A percentile compares a stretch with the other conserved stretches of the same genome.
phyloP scores from a whole-genome alignment of 331 rosid genomes.

The Stylosanthes scabra region DNA sequence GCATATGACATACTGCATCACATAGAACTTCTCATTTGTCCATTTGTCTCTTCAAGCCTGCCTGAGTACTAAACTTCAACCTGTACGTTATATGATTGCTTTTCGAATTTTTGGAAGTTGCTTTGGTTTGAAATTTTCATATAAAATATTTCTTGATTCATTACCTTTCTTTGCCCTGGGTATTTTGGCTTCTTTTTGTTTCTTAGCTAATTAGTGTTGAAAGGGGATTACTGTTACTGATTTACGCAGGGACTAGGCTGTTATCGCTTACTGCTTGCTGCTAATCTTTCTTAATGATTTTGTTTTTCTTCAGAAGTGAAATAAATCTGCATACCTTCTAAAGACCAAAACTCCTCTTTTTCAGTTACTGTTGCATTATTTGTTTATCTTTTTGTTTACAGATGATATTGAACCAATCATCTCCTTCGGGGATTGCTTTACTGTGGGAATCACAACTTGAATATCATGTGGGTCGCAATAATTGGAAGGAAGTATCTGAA shows the following conservation, averaged over 20 bases:
- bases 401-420: conserved; percentile 80
- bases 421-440: conserved; percentile 58
- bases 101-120: too few species aligned
- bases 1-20: too few species aligned
- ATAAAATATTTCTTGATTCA: too few species aligned
- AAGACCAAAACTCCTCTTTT: neutral
- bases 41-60: too few species aligned
- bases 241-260: neutral
- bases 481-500: conserved; percentile 79
- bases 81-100: too few species aligned
- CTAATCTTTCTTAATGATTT: neutral
- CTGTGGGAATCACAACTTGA: conserved; percentile 97
- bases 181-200: neutral
- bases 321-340: conserved; percentile 4
- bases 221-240: neutral
- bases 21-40: too few species aligned
- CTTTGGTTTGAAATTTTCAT: too few species aligned
- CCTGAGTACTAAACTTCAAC: too few species aligned
- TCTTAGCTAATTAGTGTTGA: neutral
- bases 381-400: conserved; percentile 49
- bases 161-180: too few species aligned
- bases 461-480: conserved; percentile 68
- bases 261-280: neutral
- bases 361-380: conserved; percentile 13
- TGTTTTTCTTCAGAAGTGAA: neutral